Percentiles rank a stretch among this genome's conserved stretches.
phyloP scores from a whole-genome alignment of 2,329 filamentous ascomycete genomes.

The Aspergillus japonicus region DNA sequence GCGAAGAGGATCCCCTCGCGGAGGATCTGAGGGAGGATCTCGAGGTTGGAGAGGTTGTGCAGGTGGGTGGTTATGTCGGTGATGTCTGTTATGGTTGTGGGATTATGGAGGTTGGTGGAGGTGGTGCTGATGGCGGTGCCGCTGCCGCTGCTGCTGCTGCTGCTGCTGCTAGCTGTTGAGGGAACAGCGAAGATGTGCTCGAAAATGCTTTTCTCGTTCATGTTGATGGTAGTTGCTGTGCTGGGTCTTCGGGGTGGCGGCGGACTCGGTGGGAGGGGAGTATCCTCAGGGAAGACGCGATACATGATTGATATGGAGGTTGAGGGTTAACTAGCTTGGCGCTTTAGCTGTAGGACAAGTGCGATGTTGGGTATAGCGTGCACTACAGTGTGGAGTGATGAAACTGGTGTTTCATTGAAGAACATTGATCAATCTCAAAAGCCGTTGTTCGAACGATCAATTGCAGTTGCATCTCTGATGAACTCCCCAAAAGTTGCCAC shows the following conservation, averaged over 20 bases:
- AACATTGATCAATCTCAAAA: background rate
- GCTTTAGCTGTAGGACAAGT: background rate
- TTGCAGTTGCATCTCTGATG: background rate
- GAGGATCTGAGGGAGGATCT: slow-evolving; percentile 37
- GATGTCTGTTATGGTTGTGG: slow-evolving; percentile 4
- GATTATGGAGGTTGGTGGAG: background rate
- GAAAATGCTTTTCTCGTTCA: slow-evolving; percentile 12
- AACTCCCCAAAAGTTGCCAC: background rate
- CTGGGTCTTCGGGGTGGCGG: background rate
- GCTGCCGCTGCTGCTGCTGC: background rate
- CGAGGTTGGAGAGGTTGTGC: slow-evolving; percentile 32
- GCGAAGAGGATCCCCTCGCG: slow-evolving; percentile 38
- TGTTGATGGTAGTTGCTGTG: slow-evolving; percentile 1
- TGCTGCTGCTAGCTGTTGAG: slow-evolving; percentile 7
- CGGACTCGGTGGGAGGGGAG: background rate
- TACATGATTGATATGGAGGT: background rate
- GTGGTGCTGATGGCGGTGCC: background rate
- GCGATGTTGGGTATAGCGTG: background rate
- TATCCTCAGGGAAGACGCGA: background rate
- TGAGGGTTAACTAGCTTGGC: background rate
- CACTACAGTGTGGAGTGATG: background rate
- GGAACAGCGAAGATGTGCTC: slow-evolving; percentile 17
- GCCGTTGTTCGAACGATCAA: background rate
- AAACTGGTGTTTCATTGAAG: background rate
- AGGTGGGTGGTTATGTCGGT: slow-evolving; percentile 23